Conservation (phyloP, 2,329 filamentous ascomycete genomes). For the Cladosporium velox region DNA sequence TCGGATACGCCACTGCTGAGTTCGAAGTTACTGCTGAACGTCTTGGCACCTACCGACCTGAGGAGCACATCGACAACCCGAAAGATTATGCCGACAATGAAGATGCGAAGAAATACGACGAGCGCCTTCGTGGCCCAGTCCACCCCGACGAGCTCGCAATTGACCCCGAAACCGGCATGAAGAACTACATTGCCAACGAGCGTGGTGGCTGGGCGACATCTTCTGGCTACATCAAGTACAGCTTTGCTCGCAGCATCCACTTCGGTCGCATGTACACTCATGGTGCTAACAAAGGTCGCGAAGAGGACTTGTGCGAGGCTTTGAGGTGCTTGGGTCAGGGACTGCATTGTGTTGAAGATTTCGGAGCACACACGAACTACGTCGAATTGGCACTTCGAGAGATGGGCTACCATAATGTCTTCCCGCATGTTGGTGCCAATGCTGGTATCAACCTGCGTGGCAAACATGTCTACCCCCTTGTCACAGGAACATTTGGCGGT, state of each 20-base stretch:
- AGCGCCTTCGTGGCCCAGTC: conserved; percentile 78
- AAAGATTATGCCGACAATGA: conserved; percentile 74
- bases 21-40: conserved; percentile 58
- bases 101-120: conserved; percentile 81
- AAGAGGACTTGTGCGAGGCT: conserved; percentile 52
- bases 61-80: conserved; percentile 58
- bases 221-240: conserved; percentile 60
- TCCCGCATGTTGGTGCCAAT: conserved; percentile 53
- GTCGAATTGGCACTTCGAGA: conserved; percentile 55
- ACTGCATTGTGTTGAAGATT: conserved; percentile 57
- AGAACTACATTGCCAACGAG: conserved; percentile 98
- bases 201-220: conserved; percentile 85
- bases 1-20: conserved; percentile 58
- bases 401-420: conserved; percentile 54
- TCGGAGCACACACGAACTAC: conserved; percentile 58
- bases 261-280: conserved; percentile 51
- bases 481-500: conserved; percentile 56
- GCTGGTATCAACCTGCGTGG: conserved; percentile 49
- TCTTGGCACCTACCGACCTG: conserved; percentile 53
- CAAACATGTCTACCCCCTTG: conserved; percentile 53
- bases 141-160: conserved; percentile 47
- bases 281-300: conserved; percentile 44
- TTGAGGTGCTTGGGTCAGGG: conserved; percentile 55
- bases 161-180: conserved; percentile 76
- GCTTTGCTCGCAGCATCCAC: conserved; percentile 51